Evolutionary conservation across 148 eudicot species (phyloP), one percentile per base, ranked within the genome.

Genomic region (Chenopodium berlandieri): DNA sequence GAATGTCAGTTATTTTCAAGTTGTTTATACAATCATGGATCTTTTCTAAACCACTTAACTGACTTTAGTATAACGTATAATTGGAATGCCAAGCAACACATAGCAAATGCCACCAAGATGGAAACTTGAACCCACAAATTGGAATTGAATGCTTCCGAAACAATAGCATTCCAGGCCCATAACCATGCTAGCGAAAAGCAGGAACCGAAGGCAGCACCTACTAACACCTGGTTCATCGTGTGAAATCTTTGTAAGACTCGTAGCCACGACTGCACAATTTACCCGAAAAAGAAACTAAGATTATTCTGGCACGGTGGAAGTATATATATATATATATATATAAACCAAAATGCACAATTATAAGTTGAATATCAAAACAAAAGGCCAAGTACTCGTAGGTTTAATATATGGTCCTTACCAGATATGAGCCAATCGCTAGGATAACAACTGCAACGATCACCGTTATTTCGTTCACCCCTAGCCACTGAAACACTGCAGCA

Each of bases 231-330:
- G 89, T 89, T 86, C 60, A 83, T 70, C 1, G 95, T 92, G 58
- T 96, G 99, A 58, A 87, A 80, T 23, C 80, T 81, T 40, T 91
- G 97, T 0, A 92, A 83, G 46, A 96, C 93, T 83, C 99, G 89
- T 75, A 96, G 87, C 97, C 97, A 96, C 74, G 99, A 87, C 99
- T 96, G 93, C 88, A 65, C 66, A 31, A 19, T 12, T 19, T 31
- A 25, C 65, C 54, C 75, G 14, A 25, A 14, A 65, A 9, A 64
- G 56, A 27, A 27, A 27, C 27, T 27, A 27, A 27, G 27, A 27
- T 27, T 27, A 27, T 27, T 27, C 27, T 16, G 5, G 0, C 27
- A 27, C 27, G 27, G 27, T 0, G 27, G 27, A 27, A 20, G 44
- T 25, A 44, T 27, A 27, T 27, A 27, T 27, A 27, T 27, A 27